Percentiles rank a stretch among this genome's conserved stretches.
These are phyloP conservation scores for Dioszegia hungarica DNA, from an alignment of 768 basidiomycete species.

Conservation along the genomic window DNA sequence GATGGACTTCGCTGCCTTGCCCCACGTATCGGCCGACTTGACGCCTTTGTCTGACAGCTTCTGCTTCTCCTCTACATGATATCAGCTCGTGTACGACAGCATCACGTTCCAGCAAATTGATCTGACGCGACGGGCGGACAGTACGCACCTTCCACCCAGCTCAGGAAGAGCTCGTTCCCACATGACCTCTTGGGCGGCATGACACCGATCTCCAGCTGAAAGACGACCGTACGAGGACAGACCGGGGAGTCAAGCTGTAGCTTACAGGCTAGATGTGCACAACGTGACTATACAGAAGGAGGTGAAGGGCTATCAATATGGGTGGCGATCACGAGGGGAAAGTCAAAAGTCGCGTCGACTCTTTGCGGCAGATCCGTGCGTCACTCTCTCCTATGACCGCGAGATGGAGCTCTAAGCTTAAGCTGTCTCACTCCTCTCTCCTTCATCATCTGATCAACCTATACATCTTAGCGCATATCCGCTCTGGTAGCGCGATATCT, in stretches of 20 bases:
- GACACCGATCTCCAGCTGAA: neutral
- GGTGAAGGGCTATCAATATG: neutral
- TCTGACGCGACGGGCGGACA: neutral
- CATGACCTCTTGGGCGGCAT: constrained; percentile 29
- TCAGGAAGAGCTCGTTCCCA: constrained; percentile 43
- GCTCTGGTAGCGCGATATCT: neutral
- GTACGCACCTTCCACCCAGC: constrained; percentile 41
- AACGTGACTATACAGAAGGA: no score
- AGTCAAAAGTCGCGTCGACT: constrained; percentile 5
- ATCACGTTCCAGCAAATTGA: neutral
- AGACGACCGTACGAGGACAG: neutral
- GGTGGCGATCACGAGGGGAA: neutral
- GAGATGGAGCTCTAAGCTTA: no score
- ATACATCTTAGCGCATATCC: neutral
- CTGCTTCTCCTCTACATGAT: constrained; percentile 37
- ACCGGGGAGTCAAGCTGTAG: no score
- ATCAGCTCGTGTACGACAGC: neutral
- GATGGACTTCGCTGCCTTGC: constrained; percentile 38
- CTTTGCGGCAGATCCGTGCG: constrained; percentile 2
- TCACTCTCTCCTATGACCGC: neutral
- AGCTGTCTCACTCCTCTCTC: no score
- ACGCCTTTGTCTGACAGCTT: constrained; percentile 22
- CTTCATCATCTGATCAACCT: neutral
- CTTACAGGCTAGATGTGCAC: no score
- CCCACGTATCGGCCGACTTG: constrained; percentile 37